phyloP scores from a whole-genome alignment of 306 rosid species.

The Trichosanthes cucumerina region DNA sequence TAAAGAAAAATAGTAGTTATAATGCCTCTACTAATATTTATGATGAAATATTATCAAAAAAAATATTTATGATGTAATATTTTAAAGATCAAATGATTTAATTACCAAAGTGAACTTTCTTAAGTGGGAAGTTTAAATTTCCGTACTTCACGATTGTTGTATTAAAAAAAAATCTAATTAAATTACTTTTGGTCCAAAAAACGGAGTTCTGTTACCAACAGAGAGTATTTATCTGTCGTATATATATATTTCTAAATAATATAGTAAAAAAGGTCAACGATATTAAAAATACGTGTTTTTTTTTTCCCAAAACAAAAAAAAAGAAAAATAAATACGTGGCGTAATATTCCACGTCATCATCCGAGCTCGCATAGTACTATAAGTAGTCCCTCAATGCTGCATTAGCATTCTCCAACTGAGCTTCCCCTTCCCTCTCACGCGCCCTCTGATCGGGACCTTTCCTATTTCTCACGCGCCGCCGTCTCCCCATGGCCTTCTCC shows the following conservation, averaged over 20 bases:
- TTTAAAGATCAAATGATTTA: too few species aligned
- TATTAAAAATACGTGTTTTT: background rate
- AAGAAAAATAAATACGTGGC: conserved; percentile 15
- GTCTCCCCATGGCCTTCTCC: conserved; percentile 30
- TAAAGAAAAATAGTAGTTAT: background rate
- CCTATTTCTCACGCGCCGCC: conserved; percentile 38
- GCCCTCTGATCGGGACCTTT: background rate
- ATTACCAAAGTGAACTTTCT: too few species aligned
- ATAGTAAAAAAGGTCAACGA: background rate
- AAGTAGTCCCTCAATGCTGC: background rate
- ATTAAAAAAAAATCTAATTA: too few species aligned
- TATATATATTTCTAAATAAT: background rate
- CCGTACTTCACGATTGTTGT: too few species aligned
- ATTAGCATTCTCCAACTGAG: background rate
- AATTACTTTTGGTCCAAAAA: background rate
- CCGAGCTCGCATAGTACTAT: conserved; percentile 5
- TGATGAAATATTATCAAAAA: too few species aligned
- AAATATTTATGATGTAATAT: too few species aligned
- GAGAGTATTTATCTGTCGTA: background rate
- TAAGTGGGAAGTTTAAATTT: too few species aligned
- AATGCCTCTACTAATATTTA: background rate
- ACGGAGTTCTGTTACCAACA: background rate
- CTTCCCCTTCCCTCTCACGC: background rate
- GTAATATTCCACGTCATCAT: conserved; percentile 52
- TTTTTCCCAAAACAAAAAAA: background rate